These are phyloP conservation scores for Pichia sp. DNA, from an alignment of 1,139 yeast genomes.

Conservation along the genomic window DNA sequence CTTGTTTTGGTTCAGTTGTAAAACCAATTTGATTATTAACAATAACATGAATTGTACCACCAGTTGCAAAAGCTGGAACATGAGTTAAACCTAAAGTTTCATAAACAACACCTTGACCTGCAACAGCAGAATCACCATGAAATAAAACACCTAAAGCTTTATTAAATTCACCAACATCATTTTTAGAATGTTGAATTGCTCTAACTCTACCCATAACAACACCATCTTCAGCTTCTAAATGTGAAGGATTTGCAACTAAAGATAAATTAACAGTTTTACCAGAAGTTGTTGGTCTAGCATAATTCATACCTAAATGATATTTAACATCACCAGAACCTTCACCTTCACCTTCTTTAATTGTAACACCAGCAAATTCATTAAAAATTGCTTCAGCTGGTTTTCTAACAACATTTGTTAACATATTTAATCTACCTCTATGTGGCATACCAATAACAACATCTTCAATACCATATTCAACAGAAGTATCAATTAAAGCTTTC, in stretches of 20 bases:
- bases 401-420: slow-evolving; percentile 95
- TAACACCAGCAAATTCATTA: slow-evolving; percentile 90
- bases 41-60: slow-evolving; percentile 95
- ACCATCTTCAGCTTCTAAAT: slow-evolving; percentile 98
- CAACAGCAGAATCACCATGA: slow-evolving; percentile 99
- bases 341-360: slow-evolving; percentile 45
- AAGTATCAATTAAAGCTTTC: slow-evolving; percentile 89
- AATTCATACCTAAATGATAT: slow-evolving; percentile 98
- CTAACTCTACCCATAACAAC: slow-evolving; percentile 97
- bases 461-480: slow-evolving; percentile 90
- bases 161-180: slow-evolving; percentile 72
- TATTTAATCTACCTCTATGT: slow-evolving; percentile 97
- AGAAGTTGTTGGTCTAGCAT: slow-evolving; percentile 96
- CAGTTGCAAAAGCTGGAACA: slow-evolving; percentile 93
- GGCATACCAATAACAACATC: slow-evolving; percentile 99
- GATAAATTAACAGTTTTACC: slow-evolving; percentile 96
- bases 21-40: slow-evolving; percentile 98
- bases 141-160: slow-evolving; percentile 89
- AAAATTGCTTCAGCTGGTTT: slow-evolving; percentile 97
- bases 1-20: slow-evolving; percentile 96
- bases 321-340: slow-evolving; percentile 99
- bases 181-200: slow-evolving; percentile 89
- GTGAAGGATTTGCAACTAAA: slow-evolving; percentile 97
- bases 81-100: slow-evolving; percentile 95
- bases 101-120: slow-evolving; percentile 98